These are phyloP conservation scores for Astrocystis sublimbata DNA, from an alignment of 495 filamentous ascomycete genomes.

Conservation along the genomic window DNA sequence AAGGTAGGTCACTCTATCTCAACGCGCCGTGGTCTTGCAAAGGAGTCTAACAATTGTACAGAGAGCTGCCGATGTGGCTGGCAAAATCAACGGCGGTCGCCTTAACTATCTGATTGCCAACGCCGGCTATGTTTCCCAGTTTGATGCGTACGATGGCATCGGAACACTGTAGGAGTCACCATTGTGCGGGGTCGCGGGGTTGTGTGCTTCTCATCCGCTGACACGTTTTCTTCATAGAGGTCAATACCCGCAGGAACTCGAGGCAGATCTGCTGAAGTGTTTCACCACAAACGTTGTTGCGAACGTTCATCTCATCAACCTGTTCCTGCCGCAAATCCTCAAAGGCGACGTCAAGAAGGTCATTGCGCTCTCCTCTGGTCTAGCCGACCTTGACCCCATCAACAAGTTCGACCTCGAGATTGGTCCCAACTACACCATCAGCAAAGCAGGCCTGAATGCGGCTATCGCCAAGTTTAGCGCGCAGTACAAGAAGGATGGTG, in stretches of 20 bases:
- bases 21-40: too few relatives aligned
- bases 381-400: constrained; percentile 40
- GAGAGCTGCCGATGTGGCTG: constrained; percentile 32
- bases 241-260: background rate
- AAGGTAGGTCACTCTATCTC: too few relatives aligned
- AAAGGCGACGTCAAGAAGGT: constrained; percentile 56
- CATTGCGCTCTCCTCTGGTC: constrained; percentile 52
- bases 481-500: constrained; percentile 47
- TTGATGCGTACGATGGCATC: constrained; percentile 20
- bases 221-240: background rate
- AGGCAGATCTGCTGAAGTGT: background rate
- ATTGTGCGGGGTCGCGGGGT: too few relatives aligned
- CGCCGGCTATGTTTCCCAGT: constrained; percentile 33
- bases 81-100: constrained; percentile 39
- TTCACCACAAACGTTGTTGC: constrained; percentile 22
- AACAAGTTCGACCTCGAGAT: constrained; percentile 24
- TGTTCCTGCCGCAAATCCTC: constrained; percentile 54
- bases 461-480: constrained; percentile 48
- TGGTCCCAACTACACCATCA: constrained; percentile 26
- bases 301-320: constrained; percentile 52
- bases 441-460: constrained; percentile 43
- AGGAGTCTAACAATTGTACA: background rate
- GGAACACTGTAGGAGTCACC: constrained; percentile 24
- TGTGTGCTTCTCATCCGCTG: too few relatives aligned
- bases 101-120: constrained; percentile 59